These are phyloP conservation scores for Mortierella sp. DNA, from an alignment of 371 early-diverging fungal genomes.

Conservation along the genomic window DNA sequence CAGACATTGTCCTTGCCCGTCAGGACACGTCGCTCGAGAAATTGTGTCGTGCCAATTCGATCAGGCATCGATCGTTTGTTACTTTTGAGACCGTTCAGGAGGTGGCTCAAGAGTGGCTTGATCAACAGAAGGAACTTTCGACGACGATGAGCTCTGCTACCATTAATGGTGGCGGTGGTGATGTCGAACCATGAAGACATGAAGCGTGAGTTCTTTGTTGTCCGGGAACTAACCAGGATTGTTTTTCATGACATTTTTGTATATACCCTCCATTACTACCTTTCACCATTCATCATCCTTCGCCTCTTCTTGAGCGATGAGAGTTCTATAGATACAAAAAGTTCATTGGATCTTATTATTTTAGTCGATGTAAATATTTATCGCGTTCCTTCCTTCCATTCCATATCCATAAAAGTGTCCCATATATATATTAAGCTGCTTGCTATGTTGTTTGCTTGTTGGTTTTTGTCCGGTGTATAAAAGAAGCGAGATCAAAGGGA, in stretches of 20 bases:
- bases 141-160: neutral
- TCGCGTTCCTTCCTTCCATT: neutral
- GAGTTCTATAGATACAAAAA: neutral
- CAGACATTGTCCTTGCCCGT: constrained; percentile 34
- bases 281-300: neutral
- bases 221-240: too few species aligned
- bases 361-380: constrained; percentile 5
- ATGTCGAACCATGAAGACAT: neutral
- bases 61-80: constrained; percentile 23
- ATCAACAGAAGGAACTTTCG: neutral
- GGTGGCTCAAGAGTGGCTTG: constrained; percentile 25
- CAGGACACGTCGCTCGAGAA: constrained; percentile 31
- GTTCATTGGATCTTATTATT: neutral
- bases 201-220: neutral
- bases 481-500: neutral
- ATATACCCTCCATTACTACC: neutral
- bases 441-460: too few species aligned
- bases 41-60: constrained; percentile 27
- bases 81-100: constrained; percentile 32
- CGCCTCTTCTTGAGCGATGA: neutral
- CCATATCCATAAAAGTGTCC: neutral
- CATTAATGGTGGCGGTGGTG: neutral
- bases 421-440: too few species aligned
- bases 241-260: neutral
- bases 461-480: neutral